Evolutionary conservation across 169 alveolate species (phyloP), one percentile per base, ranked within the genome.

Genomic region (Plasmodium adleri): DNA sequence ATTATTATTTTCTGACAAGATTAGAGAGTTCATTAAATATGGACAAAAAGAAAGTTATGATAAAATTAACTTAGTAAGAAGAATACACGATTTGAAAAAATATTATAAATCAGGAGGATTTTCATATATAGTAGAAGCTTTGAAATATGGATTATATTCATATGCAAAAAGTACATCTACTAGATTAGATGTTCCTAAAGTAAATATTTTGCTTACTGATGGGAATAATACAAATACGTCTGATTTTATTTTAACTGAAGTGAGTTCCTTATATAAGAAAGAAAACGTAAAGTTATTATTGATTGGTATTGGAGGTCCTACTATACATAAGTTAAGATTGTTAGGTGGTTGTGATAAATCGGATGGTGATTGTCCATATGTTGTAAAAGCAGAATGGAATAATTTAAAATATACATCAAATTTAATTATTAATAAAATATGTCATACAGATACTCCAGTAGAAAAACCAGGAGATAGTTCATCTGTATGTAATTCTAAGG

Each of bases 281-380:
- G 89, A 78, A 70, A 63, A 78, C 7, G 89, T 78, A 56, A 78
- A 78, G 22, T 56, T 78, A 39, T 43, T 78, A 58, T 68, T 78
- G 17, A 24, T 78, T 17, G 89, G 89, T 49, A 76, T 78, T 78
- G 89, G 89, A n/a, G 59, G 32, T 8, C 56, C 80, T 22, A 49
- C 60, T 24, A 78, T 78, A 32, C 32, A 52, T 32, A 78, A 78
- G 22, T 66, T 78, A 71, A 28, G 80, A 66, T 70, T 78, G 54
- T 47, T 78, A 15, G 89, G 72, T 6, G 89, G 89, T 26, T 78
- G 89, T 28, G 78, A 78, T 70, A 78, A 78, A 58, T 64, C 89
- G 22, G 71, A 78, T 58, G 89, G 80, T 32, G 62, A 78, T 26
- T 78, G 89, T 9, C 89, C 89, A 52, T 26, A 10, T 58, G 89